Base-by-base conservation (phyloP, 2,329 filamentous ascomycete species). In the Exophiala viscosa region DNA sequence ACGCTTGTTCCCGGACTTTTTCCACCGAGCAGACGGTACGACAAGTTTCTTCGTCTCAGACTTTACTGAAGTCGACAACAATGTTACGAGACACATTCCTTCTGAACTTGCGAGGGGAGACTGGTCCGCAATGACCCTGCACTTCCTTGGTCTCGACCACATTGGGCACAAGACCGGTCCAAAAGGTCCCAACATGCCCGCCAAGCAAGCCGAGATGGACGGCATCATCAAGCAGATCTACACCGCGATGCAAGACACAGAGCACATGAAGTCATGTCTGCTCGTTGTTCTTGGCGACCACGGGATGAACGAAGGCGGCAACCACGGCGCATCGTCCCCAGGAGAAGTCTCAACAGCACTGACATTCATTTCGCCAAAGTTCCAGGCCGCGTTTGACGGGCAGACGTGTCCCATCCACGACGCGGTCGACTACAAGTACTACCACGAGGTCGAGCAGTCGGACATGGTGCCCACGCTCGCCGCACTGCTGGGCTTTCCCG, bases 241-340 rank as follows among this genome's bases (percentile, higher is more conserved):
- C 65, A 74, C 78, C 10, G 86, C 88, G 5, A 87, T 99, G 59
- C 79, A 87, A 64, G 78, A 77, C 3, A 73, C 87, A 50, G 67
- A 79, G 1, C 86, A 96, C 68, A 81, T 96, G 1, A 67, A 81
- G 31, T 87, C 87, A 3, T 90, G 92, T 0, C 73, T 99, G 1
- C 79, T 99, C 41, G 84, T 99, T 2, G 73, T 99, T 5, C 90
- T 86, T 51, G 93, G 93, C 50, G 95, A 99, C 64, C 93, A 99
- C 67, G 93, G 93, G n/a, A 99, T 99, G 93, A 99, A 97, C 62
- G 92, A 97, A 63, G 93, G 89, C 15, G 93, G 93, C 2, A 97
- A 97, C 62, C 93, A 99, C 67, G 93, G 93, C 28, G 93, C 92
- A 35, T 96, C 92, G 8, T 91, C 91, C 0, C 82, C 90, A 1